phyloP scores from a whole-genome alignment of 805 yeast genomes.

The Saccharomycopsis javanensis region DNA sequence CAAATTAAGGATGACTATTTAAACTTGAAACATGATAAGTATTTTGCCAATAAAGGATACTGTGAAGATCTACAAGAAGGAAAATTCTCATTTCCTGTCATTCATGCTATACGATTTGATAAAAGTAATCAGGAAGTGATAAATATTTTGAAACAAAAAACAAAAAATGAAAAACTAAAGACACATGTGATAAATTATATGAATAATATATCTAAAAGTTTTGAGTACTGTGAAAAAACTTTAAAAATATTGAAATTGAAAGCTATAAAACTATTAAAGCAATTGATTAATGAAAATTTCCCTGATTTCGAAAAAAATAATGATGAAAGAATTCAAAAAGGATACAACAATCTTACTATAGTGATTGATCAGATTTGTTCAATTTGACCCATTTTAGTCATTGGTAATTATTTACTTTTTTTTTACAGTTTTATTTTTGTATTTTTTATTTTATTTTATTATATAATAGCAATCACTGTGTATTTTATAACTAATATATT shows the following conservation, averaged over 20 bases:
- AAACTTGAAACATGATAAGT: conserved; percentile 47
- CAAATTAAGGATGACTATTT: conserved; percentile 81
- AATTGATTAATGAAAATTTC: background rate
- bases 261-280: background rate
- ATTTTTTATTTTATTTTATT: background rate
- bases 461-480: background rate
- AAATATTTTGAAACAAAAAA: conserved; percentile 43
- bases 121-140: conserved; percentile 32
- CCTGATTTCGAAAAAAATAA: background rate
- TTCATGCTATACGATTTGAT: conserved; percentile 46
- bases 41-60: conserved; percentile 58
- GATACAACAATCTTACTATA: background rate
- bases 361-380: background rate
- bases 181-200: conserved; percentile 40
- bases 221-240: conserved; percentile 31
- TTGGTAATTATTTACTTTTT: no score
- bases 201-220: conserved; percentile 30
- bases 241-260: conserved; percentile 22
- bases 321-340: background rate
- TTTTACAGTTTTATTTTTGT: background rate
- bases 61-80: conserved; percentile 89
- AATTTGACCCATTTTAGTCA: no score
- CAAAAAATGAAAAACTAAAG: conserved; percentile 42
- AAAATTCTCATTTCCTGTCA: conserved; percentile 76
- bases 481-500: no score